Percentiles rank a stretch among this genome's conserved stretches.
Conservation (phyloP, 1,284 basidiomycete genomes). For the Malassezia vespertilionis region DNA sequence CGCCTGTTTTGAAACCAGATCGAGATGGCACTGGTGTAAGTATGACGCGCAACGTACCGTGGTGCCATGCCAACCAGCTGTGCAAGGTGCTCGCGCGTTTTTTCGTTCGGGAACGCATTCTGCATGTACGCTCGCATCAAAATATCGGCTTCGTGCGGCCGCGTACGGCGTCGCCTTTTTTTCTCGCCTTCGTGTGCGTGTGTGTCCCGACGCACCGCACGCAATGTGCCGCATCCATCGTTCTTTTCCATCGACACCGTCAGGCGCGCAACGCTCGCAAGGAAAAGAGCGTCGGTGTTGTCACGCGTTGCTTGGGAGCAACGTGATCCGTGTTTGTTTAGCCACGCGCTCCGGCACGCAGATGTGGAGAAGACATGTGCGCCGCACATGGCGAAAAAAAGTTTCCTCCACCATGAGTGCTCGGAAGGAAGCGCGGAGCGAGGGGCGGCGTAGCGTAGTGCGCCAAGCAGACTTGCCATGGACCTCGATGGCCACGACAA, state of each 20-base stretch:
- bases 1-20: conserved; percentile 45
- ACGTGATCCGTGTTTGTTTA: conserved; percentile 10
- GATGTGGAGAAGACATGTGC: conserved; percentile 8
- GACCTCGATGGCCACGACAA: conserved; percentile 2
- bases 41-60: conserved; percentile 21
- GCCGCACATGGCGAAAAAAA: conserved; percentile 3
- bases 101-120: conserved; percentile 38
- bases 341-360: conserved; percentile 6
- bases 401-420: conserved; percentile 7
- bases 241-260: neutral
- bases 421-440: neutral
- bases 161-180: conserved; percentile 29
- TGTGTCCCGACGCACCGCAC: conserved; percentile 7
- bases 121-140: conserved; percentile 31
- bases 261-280: neutral
- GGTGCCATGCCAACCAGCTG: conserved; percentile 32
- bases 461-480: conserved; percentile 9
- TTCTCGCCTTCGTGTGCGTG: conserved; percentile 7
- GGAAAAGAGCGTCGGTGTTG: too few species aligned
- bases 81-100: conserved; percentile 33
- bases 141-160: conserved; percentile 33
- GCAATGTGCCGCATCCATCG: neutral
- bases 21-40: conserved; percentile 27
- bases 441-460: neutral
- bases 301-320: neutral